Evolutionary conservation across 139 green algal species (phyloP).

Genomic region (Parachlorella kessleri): DNA sequence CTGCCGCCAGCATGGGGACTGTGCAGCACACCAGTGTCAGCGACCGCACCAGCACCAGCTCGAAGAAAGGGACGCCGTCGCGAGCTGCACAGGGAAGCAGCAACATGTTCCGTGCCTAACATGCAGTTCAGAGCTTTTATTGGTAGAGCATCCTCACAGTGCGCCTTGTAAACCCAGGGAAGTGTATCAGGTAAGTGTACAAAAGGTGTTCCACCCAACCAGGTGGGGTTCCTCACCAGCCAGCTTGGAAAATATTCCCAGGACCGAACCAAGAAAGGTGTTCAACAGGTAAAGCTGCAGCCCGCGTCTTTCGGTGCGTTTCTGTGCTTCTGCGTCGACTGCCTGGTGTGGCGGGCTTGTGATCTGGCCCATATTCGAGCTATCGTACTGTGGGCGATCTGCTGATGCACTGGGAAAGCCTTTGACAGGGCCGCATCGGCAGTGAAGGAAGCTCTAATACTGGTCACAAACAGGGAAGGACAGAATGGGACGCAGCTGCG

Average conservation of each 20-base stretch:
- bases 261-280: not conserved
- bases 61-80: conserved; percentile 6
- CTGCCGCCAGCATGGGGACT: not conserved
- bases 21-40: not conserved
- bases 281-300: not conserved
- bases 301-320: not conserved
- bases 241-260: conserved; percentile 4
- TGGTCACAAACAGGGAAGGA: too few relatives aligned
- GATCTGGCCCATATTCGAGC: too few relatives aligned
- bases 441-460: conserved; percentile 2
- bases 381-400: too few relatives aligned
- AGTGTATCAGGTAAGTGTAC: too few relatives aligned
- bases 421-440: not conserved
- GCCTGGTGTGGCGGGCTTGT: too few relatives aligned
- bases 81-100: not conserved
- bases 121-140: not conserved
- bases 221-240: too few relatives aligned
- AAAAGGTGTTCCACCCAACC: too few relatives aligned
- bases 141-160: too few relatives aligned
- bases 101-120: not conserved
- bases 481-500: too few relatives aligned
- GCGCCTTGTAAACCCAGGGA: too few relatives aligned
- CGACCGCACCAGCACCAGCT: not conserved
- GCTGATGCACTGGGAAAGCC: not conserved
- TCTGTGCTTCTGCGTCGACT: too few relatives aligned